A percentile compares a stretch with the other conserved stretches of the same genome.
Conservation (phyloP, 495 filamentous ascomycete genomes). For the Aspergillus heteromorphus region DNA sequence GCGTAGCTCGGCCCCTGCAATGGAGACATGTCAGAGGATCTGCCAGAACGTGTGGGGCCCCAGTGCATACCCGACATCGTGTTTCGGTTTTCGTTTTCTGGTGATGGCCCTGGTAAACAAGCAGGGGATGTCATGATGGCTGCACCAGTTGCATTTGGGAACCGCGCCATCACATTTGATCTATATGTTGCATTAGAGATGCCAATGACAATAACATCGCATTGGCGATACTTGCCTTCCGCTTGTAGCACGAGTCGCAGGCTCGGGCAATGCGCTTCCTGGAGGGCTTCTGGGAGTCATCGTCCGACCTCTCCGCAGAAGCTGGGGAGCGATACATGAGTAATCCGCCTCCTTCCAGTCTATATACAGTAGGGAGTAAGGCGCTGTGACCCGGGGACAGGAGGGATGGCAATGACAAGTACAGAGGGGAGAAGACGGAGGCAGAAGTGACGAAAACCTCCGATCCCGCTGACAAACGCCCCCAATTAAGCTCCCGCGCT, state of each 20-base stretch:
- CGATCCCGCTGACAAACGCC: neutral
- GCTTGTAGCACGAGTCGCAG: slow-evolving; percentile 46
- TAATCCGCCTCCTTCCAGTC: neutral
- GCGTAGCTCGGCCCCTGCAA: slow-evolving; percentile 5
- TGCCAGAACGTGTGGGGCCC: neutral
- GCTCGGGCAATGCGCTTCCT: slow-evolving; percentile 36
- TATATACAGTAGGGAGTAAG: neutral
- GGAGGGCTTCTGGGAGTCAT: slow-evolving; percentile 5
- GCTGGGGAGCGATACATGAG: slow-evolving; percentile 20
- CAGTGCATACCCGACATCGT: slow-evolving; percentile 19
- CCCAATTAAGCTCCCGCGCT: too few species aligned
- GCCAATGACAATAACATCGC: neutral
- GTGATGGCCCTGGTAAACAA: slow-evolving; percentile 39
- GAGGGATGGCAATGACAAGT: neutral
- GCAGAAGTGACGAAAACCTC: neutral
- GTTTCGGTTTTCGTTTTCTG: slow-evolving; percentile 28
- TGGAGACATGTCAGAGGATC: neutral
- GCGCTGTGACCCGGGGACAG: neutral
- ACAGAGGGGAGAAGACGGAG: neutral
- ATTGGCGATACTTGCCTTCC: slow-evolving; percentile 33
- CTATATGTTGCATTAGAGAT: slow-evolving; percentile 15
- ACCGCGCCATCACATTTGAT: slow-evolving; percentile 47
- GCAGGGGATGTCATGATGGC: slow-evolving; percentile 44
- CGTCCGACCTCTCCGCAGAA: slow-evolving; percentile 15
- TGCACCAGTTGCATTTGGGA: slow-evolving; percentile 49